These are phyloP conservation scores for Trichoderma sp. DNA, from an alignment of 2,329 filamentous ascomycete genomes.

Conservation along the genomic window DNA sequence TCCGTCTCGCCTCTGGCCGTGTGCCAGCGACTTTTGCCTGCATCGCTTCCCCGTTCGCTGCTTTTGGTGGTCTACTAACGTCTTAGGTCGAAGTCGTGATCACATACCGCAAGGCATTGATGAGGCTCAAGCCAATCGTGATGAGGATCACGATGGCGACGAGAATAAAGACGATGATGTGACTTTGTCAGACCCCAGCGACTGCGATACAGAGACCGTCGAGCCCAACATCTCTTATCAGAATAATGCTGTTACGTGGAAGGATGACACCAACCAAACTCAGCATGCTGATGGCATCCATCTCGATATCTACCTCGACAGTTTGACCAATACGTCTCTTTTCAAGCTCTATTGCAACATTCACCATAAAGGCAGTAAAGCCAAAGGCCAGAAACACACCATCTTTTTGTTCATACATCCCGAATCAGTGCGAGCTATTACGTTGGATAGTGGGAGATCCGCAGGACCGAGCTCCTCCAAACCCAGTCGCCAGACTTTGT, in stretches of 20 bases:
- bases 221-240: background rate
- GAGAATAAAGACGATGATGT: background rate
- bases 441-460: background rate
- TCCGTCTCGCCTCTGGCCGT: background rate
- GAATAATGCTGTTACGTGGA: conserved; percentile 2
- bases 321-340: background rate
- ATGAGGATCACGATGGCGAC: background rate
- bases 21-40: background rate
- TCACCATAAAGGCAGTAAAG: background rate
- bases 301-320: background rate
- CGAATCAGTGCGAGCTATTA: background rate
- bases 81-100: background rate
- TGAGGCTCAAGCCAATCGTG: background rate
- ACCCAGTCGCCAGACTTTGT: background rate
- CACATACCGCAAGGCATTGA: background rate
- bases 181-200: background rate
- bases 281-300: background rate
- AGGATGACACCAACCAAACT: background rate
- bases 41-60: background rate
- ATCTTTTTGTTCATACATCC: conserved; percentile 1
- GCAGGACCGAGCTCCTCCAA: background rate
- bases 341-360: conserved; percentile 1
- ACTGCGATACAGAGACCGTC: background rate
- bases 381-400: background rate
- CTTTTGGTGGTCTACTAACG: background rate